phyloP scores from a whole-genome alignment of 352 stramenopile genomes.

The Paralagenidium karlingii region DNA sequence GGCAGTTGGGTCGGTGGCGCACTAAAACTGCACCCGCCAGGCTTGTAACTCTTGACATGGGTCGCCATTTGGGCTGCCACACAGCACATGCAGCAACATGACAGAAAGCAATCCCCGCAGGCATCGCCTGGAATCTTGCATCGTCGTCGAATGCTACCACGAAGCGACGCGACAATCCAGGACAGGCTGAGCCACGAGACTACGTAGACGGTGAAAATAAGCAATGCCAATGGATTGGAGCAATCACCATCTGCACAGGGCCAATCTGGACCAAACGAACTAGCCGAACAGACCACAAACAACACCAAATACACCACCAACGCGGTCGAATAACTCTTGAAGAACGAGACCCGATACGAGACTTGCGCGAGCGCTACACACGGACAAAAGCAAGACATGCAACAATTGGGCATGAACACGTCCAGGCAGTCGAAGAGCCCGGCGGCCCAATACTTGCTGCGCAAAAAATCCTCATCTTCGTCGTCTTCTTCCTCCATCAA shows the following conservation, averaged over 20 bases:
- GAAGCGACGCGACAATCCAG: no score
- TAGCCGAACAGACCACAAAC: no score
- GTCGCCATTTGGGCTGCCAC: slow-evolving; percentile 17
- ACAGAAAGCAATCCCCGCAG: slow-evolving; percentile 2
- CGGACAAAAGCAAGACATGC: slow-evolving; percentile 10
- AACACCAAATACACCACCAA: slow-evolving; percentile 2
- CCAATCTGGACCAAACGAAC: no score
- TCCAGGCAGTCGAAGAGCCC: slow-evolving; percentile 14
- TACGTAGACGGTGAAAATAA: no score
- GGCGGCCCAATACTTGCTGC: slow-evolving; percentile 5
- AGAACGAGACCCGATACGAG: no score
- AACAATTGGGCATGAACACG: slow-evolving; percentile 13
- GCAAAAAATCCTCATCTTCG: no score
- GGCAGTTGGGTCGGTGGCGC: no score
- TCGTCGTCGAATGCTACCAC: slow-evolving; percentile 4
- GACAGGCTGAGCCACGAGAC: no score
- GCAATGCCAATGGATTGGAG: no score
- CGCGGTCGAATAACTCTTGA: slow-evolving; percentile 3
- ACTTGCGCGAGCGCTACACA: slow-evolving; percentile 18
- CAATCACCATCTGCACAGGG: no score
- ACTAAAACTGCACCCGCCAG: slow-evolving; percentile 8
- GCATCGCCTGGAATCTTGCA: slow-evolving; percentile 10
- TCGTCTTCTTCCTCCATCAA: no score
- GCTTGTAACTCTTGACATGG: slow-evolving; percentile 15
- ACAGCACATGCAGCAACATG: slow-evolving; percentile 14